phyloP scores from a whole-genome alignment of 208 protist species.

The Wallacemonas collosoma region DNA sequence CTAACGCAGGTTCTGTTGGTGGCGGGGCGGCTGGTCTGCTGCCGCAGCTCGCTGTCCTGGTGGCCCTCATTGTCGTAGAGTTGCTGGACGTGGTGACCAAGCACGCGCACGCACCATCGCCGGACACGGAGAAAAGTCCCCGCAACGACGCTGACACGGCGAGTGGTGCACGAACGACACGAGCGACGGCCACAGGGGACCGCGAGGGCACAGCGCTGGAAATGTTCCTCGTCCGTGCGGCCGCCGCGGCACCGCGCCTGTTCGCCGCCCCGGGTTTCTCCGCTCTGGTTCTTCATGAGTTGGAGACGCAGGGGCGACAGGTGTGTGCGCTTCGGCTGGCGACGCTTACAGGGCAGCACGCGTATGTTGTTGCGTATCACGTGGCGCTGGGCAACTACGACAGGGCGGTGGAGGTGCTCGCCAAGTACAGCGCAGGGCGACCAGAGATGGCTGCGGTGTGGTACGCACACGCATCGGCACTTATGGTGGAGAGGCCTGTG shows the following conservation, averaged over 20 bases:
- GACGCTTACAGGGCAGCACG: slow-evolving; percentile 66
- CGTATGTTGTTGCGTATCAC: slow-evolving; percentile 57
- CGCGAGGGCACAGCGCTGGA: slow-evolving; percentile 18
- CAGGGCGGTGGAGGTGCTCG: slow-evolving; percentile 54
- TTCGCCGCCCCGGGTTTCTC: slow-evolving; percentile 43
- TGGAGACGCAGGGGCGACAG: slow-evolving; percentile 84
- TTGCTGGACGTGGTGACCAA: slow-evolving; percentile 25
- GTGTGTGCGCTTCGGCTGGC: slow-evolving; percentile 85
- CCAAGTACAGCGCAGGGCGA: slow-evolving; percentile 32
- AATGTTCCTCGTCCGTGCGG: slow-evolving; percentile 32
- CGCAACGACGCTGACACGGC: no score
- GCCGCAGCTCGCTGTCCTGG: slow-evolving; percentile 34
- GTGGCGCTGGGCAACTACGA: slow-evolving; percentile 41
- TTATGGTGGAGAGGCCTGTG: slow-evolving; percentile 89
- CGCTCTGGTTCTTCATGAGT: slow-evolving; percentile 57
- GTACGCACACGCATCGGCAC: slow-evolving; percentile 91
- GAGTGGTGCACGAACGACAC: no score
- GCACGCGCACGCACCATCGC: background rate
- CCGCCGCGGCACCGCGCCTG: slow-evolving; percentile 31
- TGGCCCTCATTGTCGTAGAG: slow-evolving; percentile 28
- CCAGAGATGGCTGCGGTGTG: slow-evolving; percentile 58
- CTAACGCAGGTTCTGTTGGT: no score
- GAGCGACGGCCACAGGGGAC: background rate
- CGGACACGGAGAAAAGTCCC: no score
- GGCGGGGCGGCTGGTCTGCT: background rate